Evolutionary conservation across 306 rosid species (phyloP).

Genomic region (Canavalia ensiformis): DNA sequence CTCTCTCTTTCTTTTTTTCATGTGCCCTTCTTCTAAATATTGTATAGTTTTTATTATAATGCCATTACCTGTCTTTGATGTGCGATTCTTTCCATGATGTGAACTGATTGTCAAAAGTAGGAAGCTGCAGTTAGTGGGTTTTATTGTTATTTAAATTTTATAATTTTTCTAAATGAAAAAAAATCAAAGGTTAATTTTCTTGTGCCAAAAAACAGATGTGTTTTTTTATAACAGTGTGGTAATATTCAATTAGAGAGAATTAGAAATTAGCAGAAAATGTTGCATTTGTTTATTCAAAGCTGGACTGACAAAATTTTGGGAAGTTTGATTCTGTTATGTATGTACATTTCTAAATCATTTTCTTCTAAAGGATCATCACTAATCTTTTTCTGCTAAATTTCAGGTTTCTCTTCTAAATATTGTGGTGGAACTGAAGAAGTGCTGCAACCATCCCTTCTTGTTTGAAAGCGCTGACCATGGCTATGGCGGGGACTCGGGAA

Average conservation of each 20-base stretch:
- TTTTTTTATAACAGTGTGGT: neutral
- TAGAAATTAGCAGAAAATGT: constrained; percentile 23
- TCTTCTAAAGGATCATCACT: neutral
- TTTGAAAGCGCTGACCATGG: constrained; percentile 99
- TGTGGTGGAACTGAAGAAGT: constrained; percentile 98
- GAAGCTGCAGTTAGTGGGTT: constrained; percentile 29
- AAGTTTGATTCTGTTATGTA: constrained; percentile 23
- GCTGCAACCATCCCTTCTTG: constrained; percentile 99
- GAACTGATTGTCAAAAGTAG: constrained; percentile 14
- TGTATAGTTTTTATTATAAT: neutral
- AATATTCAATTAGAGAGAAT: constrained; percentile 10
- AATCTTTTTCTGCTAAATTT: constrained; percentile 32
- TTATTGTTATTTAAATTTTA: neutral
- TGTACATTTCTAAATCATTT: constrained; percentile 22
- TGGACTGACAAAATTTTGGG: constrained; percentile 26
- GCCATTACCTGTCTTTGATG: constrained; percentile 25
- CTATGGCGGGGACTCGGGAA: constrained; percentile 88
- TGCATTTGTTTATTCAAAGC: constrained; percentile 12
- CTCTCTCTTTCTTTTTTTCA: neutral
- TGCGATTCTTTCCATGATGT: constrained; percentile 5
- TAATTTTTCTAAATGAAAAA: neutral
- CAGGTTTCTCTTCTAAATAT: constrained; percentile 98
- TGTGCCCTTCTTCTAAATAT: neutral
- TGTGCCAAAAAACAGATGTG: constrained; percentile 22
- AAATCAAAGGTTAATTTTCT: neutral